Evolutionary conservation across 441 rosid species (phyloP), one percentile per base, ranked within the genome.

Genomic region (Breynia disticha): DNA sequence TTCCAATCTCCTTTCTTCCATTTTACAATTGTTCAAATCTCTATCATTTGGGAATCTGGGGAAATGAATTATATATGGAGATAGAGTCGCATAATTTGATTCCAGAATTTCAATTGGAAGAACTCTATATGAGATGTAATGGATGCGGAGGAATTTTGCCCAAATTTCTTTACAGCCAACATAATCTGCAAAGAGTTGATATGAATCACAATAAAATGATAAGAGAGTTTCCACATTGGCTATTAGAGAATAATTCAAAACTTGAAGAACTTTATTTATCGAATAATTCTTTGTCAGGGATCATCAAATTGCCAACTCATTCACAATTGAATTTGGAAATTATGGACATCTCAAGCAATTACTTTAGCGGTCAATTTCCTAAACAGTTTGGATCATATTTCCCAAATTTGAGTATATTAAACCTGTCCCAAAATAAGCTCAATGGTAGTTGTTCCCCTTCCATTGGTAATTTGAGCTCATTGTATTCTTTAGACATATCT

Each of bases 221-320:
- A 12, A 19, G 20, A 32, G 45, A 35, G 12, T 46, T 56, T 28
- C 52, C 60, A 13, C 11, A 14, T 56, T 56, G 60, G 61, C 19
- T 57, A 24, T 60, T 72, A 46, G 61, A 56, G 1, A 72, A 72
- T 35, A 65, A 72, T n/a, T 65, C 64, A 6, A 4, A 54, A 0
- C 48, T 69, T 3, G 6, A 11, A 2, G 6, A 0, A 3, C 59
- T 65, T 55, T 0, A 0, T 21, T 22, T 73, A 0, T 1, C 0
- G 13, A 63, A 65, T 20, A 52, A 35, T 16, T 54, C 67, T 48
- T 56, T 68, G 4, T 58, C 54, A 43, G 50, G 68, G 16, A 12
- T 51, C 28, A 7, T 68, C 0, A 41, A 1, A 8, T 8, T 72
- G 28, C 64, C 66, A 48, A 15, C 17, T 58, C 32, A 52, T 47